Percentiles rank a stretch among this genome's conserved stretches.
Evolutionary conservation across 228 moss, liverwort and hornwort species (phyloP).

Genomic region (Sphagnum fallax): DNA sequence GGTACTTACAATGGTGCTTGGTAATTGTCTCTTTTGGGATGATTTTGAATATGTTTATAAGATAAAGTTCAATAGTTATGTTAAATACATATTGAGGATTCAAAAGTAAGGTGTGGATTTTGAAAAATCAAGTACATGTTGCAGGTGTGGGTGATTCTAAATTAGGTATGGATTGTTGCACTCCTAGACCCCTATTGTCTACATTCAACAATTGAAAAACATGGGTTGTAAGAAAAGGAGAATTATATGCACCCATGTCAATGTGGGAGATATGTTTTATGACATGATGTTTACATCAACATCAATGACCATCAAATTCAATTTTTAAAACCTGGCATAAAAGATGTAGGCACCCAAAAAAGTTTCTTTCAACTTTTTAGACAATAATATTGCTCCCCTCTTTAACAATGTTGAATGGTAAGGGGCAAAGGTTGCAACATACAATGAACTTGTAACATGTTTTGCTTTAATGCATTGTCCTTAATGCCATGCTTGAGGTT

Average conservation of each 20-base stretch:
- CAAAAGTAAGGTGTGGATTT: background rate
- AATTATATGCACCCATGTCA: constrained; percentile 96
- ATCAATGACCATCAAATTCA: constrained; percentile 92
- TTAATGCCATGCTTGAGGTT: too few relatives aligned
- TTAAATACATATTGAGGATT: background rate
- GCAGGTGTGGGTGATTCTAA: constrained; percentile 92
- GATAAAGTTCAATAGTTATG: background rate
- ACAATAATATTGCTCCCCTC: background rate
- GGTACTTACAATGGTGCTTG: background rate
- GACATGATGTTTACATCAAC: constrained; percentile 93
- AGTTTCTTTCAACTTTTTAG: constrained; percentile 4
- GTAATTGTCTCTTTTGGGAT: background rate
- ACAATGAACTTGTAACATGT: too few relatives aligned
- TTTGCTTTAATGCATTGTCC: too few relatives aligned
- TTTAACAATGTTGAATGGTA: too few relatives aligned
- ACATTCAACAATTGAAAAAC: constrained; percentile 88
- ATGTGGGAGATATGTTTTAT: constrained; percentile 91
- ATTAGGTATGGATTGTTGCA: constrained; percentile 71
- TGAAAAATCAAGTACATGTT: constrained; percentile 68
- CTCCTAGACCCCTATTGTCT: constrained; percentile 89
- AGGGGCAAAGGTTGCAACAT: too few relatives aligned
- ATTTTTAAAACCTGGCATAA: constrained; percentile 51
- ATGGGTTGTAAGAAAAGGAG: constrained; percentile 87
- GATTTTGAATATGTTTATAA: background rate
- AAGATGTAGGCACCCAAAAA: constrained; percentile 18